These are phyloP conservation scores for Termitomyces sp. DNA, from an alignment of 768 basidiomycete species.

Conservation along the genomic window DNA sequence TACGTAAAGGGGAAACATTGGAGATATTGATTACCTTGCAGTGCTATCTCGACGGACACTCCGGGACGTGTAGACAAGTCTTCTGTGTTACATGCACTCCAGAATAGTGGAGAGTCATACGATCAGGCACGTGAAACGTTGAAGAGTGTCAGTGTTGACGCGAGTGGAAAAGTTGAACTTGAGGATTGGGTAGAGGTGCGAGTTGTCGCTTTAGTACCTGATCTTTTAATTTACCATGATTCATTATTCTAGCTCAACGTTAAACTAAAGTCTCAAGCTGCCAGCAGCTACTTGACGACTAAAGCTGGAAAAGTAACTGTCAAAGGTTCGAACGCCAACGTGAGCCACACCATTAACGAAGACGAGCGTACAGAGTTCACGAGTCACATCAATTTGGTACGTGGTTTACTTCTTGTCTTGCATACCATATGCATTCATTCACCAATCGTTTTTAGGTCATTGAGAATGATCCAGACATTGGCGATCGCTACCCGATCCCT, in stretches of 20 bases:
- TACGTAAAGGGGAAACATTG: constrained; percentile 4
- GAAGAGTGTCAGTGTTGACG: constrained; percentile 91
- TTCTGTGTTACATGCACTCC: constrained; percentile 70
- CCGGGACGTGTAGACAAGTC: constrained; percentile 83
- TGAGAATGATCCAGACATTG: constrained; percentile 84
- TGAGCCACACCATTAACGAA: constrained; percentile 96
- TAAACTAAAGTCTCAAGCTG: constrained; percentile 58
- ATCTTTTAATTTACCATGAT: not conserved
- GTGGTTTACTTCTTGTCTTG: constrained; percentile 19
- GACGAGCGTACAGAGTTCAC: constrained; percentile 95
- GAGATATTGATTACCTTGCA: constrained; percentile 23
- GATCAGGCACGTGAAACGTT: constrained; percentile 86
- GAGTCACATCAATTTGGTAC: constrained; percentile 93
- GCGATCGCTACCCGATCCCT: constrained; percentile 81
- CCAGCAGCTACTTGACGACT: constrained; percentile 37
- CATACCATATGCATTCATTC: constrained; percentile 8
- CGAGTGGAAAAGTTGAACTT: constrained; percentile 92
- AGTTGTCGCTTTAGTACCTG: constrained; percentile 8
- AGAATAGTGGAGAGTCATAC: constrained; percentile 81
- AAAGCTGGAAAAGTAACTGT: constrained; percentile 90
- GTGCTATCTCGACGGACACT: constrained; percentile 69
- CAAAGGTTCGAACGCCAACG: constrained; percentile 91
- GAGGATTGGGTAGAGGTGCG: constrained; percentile 98
- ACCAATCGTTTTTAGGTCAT: constrained; percentile 55
- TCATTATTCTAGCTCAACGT: constrained; percentile 57